These are phyloP conservation scores for Rauvolfia tetraphylla DNA, from an alignment of 257 asterid genomes.

Conservation along the genomic window DNA sequence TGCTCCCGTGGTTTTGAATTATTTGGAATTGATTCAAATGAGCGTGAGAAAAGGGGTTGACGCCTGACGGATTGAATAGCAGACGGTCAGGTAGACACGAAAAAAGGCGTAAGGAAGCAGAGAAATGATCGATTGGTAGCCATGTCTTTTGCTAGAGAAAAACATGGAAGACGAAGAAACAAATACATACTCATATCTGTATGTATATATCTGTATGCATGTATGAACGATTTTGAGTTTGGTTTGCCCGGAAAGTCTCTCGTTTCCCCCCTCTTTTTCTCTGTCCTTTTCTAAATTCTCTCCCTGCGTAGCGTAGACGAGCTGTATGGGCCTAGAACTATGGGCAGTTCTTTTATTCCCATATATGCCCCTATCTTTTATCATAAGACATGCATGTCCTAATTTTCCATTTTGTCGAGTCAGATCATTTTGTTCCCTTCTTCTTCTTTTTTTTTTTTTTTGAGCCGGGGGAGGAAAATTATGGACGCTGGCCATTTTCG, in stretches of 20 bases:
- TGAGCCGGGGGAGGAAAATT: too few relatives aligned
- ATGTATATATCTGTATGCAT: background rate
- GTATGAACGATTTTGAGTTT: background rate
- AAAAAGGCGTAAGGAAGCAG: background rate
- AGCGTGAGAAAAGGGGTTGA: slow-evolving; percentile 26
- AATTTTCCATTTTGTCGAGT: background rate
- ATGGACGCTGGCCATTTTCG: too few relatives aligned
- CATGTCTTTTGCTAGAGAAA: slow-evolving; percentile 8
- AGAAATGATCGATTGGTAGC: slow-evolving; percentile 2
- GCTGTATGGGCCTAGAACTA: background rate
- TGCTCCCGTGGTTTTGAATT: background rate
- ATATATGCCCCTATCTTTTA: background rate
- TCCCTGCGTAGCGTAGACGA: background rate
- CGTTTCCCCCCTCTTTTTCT: slow-evolving; percentile 12
- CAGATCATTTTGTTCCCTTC: background rate
- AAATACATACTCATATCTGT: background rate
- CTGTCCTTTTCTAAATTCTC: too few relatives aligned
- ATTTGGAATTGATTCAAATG: background rate
- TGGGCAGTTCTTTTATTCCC: background rate
- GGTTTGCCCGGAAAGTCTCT: slow-evolving; percentile 20
- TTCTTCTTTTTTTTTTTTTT: background rate
- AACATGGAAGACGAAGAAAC: slow-evolving; percentile 17
- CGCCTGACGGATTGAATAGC: background rate
- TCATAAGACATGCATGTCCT: slow-evolving; percentile 18
- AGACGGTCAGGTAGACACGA: slow-evolving; percentile 4